A percentile compares a stretch with the other conserved stretches of the same genome.
These are phyloP conservation scores for Tylopilus sp. DNA, from an alignment of 768 basidiomycete genomes.

Conservation along the genomic window DNA sequence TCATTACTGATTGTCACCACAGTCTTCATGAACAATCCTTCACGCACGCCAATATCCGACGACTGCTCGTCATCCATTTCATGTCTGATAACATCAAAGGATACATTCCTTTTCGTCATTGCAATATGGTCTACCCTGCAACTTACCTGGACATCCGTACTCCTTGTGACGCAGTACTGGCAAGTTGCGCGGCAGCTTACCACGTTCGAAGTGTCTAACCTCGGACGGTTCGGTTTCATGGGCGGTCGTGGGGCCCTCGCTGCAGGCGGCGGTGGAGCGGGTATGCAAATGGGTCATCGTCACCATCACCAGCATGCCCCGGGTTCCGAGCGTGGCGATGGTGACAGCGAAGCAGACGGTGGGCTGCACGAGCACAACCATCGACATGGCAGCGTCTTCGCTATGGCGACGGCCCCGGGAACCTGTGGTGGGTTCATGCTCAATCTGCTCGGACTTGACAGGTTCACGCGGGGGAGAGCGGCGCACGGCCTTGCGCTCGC, in stretches of 20 bases:
- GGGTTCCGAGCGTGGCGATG: slow-evolving; percentile 46
- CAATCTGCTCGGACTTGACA: slow-evolving; percentile 88
- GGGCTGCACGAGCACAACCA: slow-evolving; percentile 45
- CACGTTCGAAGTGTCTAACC: slow-evolving; percentile 91
- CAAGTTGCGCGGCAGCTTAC: slow-evolving; percentile 95
- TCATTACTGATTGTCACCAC: not conserved
- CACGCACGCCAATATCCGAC: not conserved
- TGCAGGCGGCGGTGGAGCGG: slow-evolving; percentile 50
- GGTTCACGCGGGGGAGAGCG: slow-evolving; percentile 89
- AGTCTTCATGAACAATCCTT: slow-evolving; percentile 54
- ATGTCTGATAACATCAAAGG: slow-evolving; percentile 67
- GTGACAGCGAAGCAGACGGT: slow-evolving; percentile 35
- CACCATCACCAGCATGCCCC: slow-evolving; percentile 37
- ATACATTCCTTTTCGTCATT: slow-evolving; percentile 83
- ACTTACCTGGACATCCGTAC: slow-evolving; percentile 89
- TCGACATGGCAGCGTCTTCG: slow-evolving; percentile 36
- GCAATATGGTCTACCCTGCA: slow-evolving; percentile 87
- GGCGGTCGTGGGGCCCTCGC: slow-evolving; percentile 80
- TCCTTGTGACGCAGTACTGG: slow-evolving; percentile 85
- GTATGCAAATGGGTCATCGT: slow-evolving; percentile 77
- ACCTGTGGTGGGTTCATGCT: slow-evolving; percentile 63
- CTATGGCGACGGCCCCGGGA: slow-evolving; percentile 32
- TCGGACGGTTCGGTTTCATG: slow-evolving; percentile 96
- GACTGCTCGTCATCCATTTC: slow-evolving; percentile 39
- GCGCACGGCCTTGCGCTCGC: slow-evolving; percentile 81